Base-by-base conservation (phyloP, 495 filamentous ascomycete species). In the Neurospora sp. region DNA sequence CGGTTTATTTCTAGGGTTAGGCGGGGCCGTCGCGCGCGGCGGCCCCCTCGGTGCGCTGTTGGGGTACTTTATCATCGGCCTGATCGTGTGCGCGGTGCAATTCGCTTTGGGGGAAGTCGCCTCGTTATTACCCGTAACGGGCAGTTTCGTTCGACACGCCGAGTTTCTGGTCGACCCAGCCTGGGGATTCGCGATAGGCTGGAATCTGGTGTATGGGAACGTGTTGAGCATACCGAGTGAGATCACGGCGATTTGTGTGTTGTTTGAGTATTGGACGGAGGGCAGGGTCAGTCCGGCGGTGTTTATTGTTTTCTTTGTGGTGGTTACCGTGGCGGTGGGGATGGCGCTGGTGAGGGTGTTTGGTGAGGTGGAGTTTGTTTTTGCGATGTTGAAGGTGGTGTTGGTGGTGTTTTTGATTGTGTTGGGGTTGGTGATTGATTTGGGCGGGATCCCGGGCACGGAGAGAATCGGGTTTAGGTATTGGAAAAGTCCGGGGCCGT, bases 151-250 rank as follows among this genome's bases (percentile, higher is more conserved):
- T 2, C 76, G 91, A 28, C 93, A 94, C 73, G 88, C 91, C 48
- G 87, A 93, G 75, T 89, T 92, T 71, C 87, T 93, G 62, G 88
- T 94, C 69, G 91, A 94, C 76, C 90, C 91, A 39, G 91, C 91
- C 71, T 84, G 93, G 81, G 93, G 93, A 3, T 94, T 96, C 74
- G 91, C 93, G 48, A 90, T 94, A 74, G 93, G 93, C 8, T 86
- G 84, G 84, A 88, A 87, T 66, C 70, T 86, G 70, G 85, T 87
- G 2, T 87, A 87, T 72, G 85, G 85, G 39, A 84, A 82, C 48
- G 66, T 82, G 42, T 76, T 88, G 70, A 82, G 79, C 28, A 86
- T 91, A 17, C 89, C 89, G 6, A 85, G 83, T 76, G 89, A 90
- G 79, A 88, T 90, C 48, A 87, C 88, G n/a, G 89, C 89, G 13